Evolutionary conservation across 1,284 basidiomycete species (phyloP).

Genomic region (Mycosarcoma mackinlayi): DNA sequence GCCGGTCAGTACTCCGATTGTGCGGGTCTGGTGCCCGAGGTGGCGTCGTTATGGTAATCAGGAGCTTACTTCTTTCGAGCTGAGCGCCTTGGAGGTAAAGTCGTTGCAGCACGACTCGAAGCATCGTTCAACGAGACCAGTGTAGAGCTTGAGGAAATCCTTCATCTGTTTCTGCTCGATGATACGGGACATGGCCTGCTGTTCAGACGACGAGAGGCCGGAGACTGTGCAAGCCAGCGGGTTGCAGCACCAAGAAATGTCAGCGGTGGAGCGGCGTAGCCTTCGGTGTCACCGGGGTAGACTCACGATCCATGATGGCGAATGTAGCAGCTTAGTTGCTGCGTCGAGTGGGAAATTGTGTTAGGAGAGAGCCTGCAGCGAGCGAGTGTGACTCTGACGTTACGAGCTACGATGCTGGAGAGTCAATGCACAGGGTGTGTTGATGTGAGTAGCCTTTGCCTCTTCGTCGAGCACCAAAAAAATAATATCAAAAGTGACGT

Average conservation of each 20-base stretch:
- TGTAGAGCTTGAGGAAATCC: conserved; percentile 96
- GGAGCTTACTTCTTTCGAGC: conserved; percentile 84
- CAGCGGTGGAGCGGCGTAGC: neutral
- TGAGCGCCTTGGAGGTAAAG: conserved; percentile 93
- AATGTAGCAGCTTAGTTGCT: conserved; percentile 3
- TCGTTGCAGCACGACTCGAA: conserved; percentile 95
- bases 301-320: conserved; percentile 53
- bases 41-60: no score
- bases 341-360: conserved; percentile 1
- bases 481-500: no score
- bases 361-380: neutral
- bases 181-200: conserved; percentile 64
- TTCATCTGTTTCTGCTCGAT: conserved; percentile 81
- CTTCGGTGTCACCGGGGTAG: neutral
- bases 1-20: neutral
- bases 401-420: conserved; percentile 1
- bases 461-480: no score
- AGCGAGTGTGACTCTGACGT: neutral
- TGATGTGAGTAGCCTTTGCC: no score
- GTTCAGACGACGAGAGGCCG: conserved; percentile 59
- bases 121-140: conserved; percentile 93
- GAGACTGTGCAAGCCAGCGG: conserved; percentile 50
- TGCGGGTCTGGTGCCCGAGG: no score
- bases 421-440: no score
- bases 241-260: neutral